Percentiles rank a stretch among this genome's conserved stretches.
Evolutionary conservation across 805 yeast genomes (phyloP).

Genomic region (Metschnikowia gelsemii): DNA sequence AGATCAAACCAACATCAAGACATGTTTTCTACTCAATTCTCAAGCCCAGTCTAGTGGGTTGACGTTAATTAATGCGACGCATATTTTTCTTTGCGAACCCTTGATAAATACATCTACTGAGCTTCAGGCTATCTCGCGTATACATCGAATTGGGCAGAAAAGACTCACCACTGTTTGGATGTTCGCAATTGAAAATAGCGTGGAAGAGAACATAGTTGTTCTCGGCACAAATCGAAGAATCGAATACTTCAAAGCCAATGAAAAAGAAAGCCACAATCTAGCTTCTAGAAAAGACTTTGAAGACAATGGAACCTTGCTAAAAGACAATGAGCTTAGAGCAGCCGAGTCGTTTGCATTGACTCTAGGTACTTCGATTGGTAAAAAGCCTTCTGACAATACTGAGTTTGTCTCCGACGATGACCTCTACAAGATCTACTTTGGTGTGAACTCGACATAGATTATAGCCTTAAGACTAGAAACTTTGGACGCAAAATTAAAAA

Average conservation of each 20-base stretch:
- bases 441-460: background rate
- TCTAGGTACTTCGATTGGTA: constrained; percentile 8
- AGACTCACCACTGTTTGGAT: constrained; percentile 86
- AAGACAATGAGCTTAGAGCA: constrained; percentile 17
- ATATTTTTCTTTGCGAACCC: constrained; percentile 91
- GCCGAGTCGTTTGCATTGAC: constrained; percentile 23
- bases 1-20: constrained; percentile 52
- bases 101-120: constrained; percentile 84
- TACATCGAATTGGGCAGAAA: constrained; percentile 89
- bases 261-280: constrained; percentile 9
- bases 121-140: constrained; percentile 86
- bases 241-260: constrained; percentile 30
- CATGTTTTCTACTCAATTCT: constrained; percentile 84
- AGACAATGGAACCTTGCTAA: constrained; percentile 3
- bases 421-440: constrained; percentile 18
- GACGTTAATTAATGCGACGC: constrained; percentile 88
- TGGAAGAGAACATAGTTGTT: constrained; percentile 84
- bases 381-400: constrained; percentile 8
- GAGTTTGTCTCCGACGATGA: constrained; percentile 18
- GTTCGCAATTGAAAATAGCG: constrained; percentile 78
- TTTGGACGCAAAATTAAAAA: no score
- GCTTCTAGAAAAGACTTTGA: background rate
- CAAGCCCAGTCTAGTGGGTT: constrained; percentile 87
- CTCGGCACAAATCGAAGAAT: constrained; percentile 62
- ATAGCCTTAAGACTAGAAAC: background rate